Evolutionary conservation across 108 stramenopile genomes (phyloP).

Genomic region (Chaetoceros muelleri): DNA sequence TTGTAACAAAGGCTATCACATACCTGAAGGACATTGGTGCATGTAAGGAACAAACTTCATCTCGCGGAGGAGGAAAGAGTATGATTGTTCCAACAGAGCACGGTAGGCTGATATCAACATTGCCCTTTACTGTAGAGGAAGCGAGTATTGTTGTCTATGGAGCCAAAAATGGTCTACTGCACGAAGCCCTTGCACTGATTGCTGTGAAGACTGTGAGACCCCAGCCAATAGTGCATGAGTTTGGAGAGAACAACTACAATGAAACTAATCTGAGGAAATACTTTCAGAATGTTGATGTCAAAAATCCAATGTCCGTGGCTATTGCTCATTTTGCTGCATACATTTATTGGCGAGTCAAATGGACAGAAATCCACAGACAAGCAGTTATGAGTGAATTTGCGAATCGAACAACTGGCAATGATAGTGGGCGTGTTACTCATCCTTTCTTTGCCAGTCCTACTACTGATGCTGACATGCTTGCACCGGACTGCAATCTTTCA

Average conservation of each 20-base stretch:
- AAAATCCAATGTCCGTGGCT: slow-evolving; percentile 17
- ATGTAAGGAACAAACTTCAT: slow-evolving; percentile 3
- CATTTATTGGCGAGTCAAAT: slow-evolving; percentile 27
- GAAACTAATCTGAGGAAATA: slow-evolving; percentile 14
- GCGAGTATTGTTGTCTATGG: slow-evolving; percentile 19
- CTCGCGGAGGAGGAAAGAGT: slow-evolving; percentile 5
- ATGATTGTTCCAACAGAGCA: slow-evolving; percentile 14
- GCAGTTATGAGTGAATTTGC: slow-evolving; percentile 17
- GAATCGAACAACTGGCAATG: slow-evolving; percentile 1
- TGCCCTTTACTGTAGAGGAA: slow-evolving; percentile 36
- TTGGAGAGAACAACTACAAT: slow-evolving; percentile 17
- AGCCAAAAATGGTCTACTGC: slow-evolving; percentile 23
- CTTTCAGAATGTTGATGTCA: slow-evolving; percentile 14
- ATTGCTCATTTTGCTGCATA: slow-evolving; percentile 37
- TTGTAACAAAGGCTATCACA: slow-evolving; percentile 20
- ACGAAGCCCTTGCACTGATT: slow-evolving; percentile 24
- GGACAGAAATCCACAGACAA: slow-evolving; percentile 13
- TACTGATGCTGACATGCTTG: slow-evolving; percentile 1
- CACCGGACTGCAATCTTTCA: slow-evolving; percentile 20
- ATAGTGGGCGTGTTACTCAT: slow-evolving; percentile 1
- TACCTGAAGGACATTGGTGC: slow-evolving; percentile 27
- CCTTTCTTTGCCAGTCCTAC: slow-evolving; percentile 4
- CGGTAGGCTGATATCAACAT: slow-evolving; percentile 22
- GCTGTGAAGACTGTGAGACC: slow-evolving; percentile 25
- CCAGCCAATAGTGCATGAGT: slow-evolving; percentile 23